Conservation (phyloP, 495 filamentous ascomycete species). For the Patellaria atrata region DNA sequence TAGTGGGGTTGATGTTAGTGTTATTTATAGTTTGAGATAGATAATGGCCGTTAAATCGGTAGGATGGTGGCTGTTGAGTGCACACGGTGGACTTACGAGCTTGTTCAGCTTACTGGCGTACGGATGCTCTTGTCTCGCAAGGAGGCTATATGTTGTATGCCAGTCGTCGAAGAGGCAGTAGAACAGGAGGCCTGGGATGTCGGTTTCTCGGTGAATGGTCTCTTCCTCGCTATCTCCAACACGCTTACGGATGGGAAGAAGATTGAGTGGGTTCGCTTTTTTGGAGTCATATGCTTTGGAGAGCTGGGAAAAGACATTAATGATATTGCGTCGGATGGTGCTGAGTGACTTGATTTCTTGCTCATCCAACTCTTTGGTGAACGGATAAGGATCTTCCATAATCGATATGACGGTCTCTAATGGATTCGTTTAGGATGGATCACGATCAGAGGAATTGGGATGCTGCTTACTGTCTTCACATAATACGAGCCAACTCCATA, state of each 20-base stretch:
- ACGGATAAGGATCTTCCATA: slow-evolving; percentile 53
- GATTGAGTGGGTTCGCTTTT: slow-evolving; percentile 18
- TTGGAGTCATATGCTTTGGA: slow-evolving; percentile 34
- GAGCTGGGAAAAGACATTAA: slow-evolving; percentile 56
- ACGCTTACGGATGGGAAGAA: slow-evolving; percentile 23
- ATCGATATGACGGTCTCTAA: slow-evolving; percentile 60
- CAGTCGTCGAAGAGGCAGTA: slow-evolving; percentile 87
- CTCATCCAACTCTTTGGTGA: slow-evolving; percentile 20
- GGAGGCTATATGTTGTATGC: slow-evolving; percentile 51
- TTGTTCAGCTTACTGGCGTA: slow-evolving; percentile 43
- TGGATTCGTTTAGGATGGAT: slow-evolving; percentile 3
- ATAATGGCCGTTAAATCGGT: background rate
- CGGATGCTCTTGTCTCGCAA: slow-evolving; percentile 44
- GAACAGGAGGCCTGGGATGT: slow-evolving; percentile 61
- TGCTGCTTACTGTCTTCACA: slow-evolving; percentile 47
- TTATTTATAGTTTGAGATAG: background rate
- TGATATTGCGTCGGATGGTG: slow-evolving; percentile 50
- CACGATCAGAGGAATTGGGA: slow-evolving; percentile 7
- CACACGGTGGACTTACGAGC: slow-evolving; percentile 32
- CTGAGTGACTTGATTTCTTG: slow-evolving; percentile 31
- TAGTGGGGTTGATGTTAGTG: slow-evolving; percentile 15
- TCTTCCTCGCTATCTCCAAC: slow-evolving; percentile 25
- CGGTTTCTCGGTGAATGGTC: slow-evolving; percentile 28
- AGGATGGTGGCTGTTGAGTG: background rate
- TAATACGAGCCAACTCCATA: slow-evolving; percentile 76